These are phyloP conservation scores for Fusarium sp. DNA, from an alignment of 2,329 filamentous ascomycete species.

Conservation along the genomic window DNA sequence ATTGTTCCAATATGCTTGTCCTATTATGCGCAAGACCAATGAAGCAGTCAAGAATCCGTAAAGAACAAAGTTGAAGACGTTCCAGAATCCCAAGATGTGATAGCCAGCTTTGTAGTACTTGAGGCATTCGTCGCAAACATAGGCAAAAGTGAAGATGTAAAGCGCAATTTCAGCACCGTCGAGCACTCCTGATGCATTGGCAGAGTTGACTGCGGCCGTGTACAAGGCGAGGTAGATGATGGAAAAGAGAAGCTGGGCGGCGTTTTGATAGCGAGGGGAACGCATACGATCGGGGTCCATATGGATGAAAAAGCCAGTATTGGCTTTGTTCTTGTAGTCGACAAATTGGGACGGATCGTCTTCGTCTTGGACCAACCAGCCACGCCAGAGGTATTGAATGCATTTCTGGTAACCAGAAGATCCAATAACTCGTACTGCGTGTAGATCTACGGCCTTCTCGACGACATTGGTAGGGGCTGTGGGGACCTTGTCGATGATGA, in stretches of 20 bases:
- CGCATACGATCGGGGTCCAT: slow-evolving; percentile 96
- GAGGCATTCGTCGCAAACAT: slow-evolving; percentile 85
- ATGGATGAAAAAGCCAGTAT: slow-evolving; percentile 82
- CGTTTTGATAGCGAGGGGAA: slow-evolving; percentile 92
- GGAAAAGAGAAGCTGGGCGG: slow-evolving; percentile 86
- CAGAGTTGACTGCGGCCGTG: slow-evolving; percentile 92
- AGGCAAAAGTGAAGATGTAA: slow-evolving; percentile 92
- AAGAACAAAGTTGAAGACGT: slow-evolving; percentile 88
- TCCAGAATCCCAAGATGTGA: slow-evolving; percentile 96
- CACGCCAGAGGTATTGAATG: slow-evolving; percentile 91
- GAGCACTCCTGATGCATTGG: slow-evolving; percentile 86
- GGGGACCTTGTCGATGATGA: slow-evolving; percentile 77
- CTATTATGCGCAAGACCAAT: slow-evolving; percentile 83
- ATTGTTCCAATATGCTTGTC: slow-evolving; percentile 72
- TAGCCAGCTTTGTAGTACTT: slow-evolving; percentile 96
- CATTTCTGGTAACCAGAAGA: slow-evolving; percentile 97
- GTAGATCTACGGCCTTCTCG: slow-evolving; percentile 92
- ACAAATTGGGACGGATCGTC: slow-evolving; percentile 90
- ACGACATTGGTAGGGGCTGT: slow-evolving; percentile 87
- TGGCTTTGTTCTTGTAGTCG: slow-evolving; percentile 85
- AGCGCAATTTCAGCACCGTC: slow-evolving; percentile 86
- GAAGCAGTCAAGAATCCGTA: slow-evolving; percentile 85
- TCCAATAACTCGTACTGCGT: slow-evolving; percentile 88
- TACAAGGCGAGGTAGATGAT: slow-evolving; percentile 87
- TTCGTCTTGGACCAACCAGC: slow-evolving; percentile 97